Base-by-base conservation (phyloP, 2,329 filamentous ascomycete species). In the Trichoderma sp. region DNA sequence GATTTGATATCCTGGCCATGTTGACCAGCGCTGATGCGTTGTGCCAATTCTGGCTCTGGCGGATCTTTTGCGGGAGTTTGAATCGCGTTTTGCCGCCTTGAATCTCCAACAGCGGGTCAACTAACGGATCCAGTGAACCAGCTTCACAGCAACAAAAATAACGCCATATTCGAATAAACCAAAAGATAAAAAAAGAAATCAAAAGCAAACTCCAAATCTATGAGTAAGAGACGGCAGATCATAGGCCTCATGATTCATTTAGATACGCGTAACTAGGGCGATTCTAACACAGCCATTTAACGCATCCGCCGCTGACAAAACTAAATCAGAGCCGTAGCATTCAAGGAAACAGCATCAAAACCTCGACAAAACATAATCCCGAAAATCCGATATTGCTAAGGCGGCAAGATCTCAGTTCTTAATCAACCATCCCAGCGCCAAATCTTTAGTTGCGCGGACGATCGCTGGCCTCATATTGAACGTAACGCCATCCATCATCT, bases 31-130 rank as follows among this genome's bases (percentile, higher is more conserved):
- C 3, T 15, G 17, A 20, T 20, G 4, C 8, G 17, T 47, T 20
- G 17, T 47, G 17, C 28, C 57, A 1, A 13, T 47, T 47, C 3
- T 20, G 32, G n/a, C 12, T 20, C 12, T 6, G 26, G 62, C 39
- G 62, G 62, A 65, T 34, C 39, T 65, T 64, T 65, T 65, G 62
- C 62, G 62, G 62, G 6, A 30, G 26, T 28, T 65, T 34, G 62
- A 6, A 32, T 50, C 26, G 39, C 20, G 8, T 57, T n/a, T 2
- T 57, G 13, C 13, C 53, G 23, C 15, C 53, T 5, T 12, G n/a
- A 20, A 20, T 50, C 43, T 50, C 8, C 0, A n/a, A 50, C 43
- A 20, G 43, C n/a, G 43, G 39, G 39, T 43, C 39, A 43, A n/a
- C 39, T 6, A 36, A 15, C 34, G 13, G 34, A 2, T 3, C 5